Evolutionary conservation across 1,139 yeast genomes (phyloP).

Genomic region (Lodderomyces parapsilosis): DNA sequence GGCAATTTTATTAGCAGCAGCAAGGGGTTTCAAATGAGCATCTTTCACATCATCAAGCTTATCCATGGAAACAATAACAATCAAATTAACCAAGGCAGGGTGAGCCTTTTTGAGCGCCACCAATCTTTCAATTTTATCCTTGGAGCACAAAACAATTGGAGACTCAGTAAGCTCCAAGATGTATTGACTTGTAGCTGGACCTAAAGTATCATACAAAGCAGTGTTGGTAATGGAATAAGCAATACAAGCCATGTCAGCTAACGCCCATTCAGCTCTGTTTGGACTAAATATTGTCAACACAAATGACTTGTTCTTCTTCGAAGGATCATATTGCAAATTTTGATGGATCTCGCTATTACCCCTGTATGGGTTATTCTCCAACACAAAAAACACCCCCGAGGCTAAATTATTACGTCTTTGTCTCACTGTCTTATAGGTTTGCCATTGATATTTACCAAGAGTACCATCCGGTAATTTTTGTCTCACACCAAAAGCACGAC

Average conservation of each 20-base stretch:
- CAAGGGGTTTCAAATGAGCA: conserved; percentile 16
- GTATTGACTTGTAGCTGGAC: conserved; percentile 33
- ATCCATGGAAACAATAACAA: conserved; percentile 41
- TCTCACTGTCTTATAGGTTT: conserved; percentile 41
- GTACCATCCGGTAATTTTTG: conserved; percentile 37
- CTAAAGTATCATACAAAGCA: conserved; percentile 42
- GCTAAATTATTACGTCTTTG: conserved; percentile 53
- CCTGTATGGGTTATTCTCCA: conserved; percentile 41
- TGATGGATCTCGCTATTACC: conserved; percentile 26
- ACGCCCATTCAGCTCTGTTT: conserved; percentile 39
- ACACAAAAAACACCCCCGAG: conserved; percentile 60
- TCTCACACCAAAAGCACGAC: conserved; percentile 54
- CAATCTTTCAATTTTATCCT: conserved; percentile 28
- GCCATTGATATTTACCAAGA: conserved; percentile 47
- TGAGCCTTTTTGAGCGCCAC: conserved; percentile 26
- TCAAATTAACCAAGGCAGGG: conserved; percentile 27
- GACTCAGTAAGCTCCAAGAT: conserved; percentile 34
- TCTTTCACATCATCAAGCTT: conserved; percentile 27
- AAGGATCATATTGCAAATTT: conserved; percentile 21
- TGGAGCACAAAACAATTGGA: conserved; percentile 36
- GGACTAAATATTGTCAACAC: conserved; percentile 36
- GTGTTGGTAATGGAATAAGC: conserved; percentile 37
- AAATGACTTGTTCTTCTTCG: conserved; percentile 27
- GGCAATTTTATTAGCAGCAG: conserved; percentile 24
- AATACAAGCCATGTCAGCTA: conserved; percentile 37